Percentiles rank a stretch among this genome's conserved stretches.
These are phyloP conservation scores for Podosphaera xanthii DNA, from an alignment of 2,329 filamentous ascomycete species.

Conservation along the genomic window DNA sequence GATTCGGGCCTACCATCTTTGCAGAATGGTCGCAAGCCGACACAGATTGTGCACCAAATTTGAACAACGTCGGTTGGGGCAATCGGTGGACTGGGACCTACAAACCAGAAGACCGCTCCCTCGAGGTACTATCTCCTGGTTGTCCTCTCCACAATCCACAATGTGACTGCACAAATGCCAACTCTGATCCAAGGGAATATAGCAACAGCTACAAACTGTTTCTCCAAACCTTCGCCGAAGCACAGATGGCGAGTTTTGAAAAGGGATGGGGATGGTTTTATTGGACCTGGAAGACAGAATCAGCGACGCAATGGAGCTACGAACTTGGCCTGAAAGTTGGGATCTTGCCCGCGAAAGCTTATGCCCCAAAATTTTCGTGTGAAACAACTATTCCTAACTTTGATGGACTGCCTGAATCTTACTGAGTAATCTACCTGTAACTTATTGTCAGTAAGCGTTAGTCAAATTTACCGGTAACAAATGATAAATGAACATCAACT, in stretches of 20 bases:
- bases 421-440: constrained; percentile 13
- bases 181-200: constrained; percentile 49
- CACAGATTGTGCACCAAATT: constrained; percentile 67
- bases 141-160: constrained; percentile 46
- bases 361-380: constrained; percentile 45
- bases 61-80: constrained; percentile 77
- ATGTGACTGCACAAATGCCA: constrained; percentile 57
- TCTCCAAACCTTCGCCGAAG: constrained; percentile 72
- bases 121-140: constrained; percentile 30
- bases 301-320: constrained; percentile 75
- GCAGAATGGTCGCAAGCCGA: constrained; percentile 97
- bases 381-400: constrained; percentile 29
- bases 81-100: constrained; percentile 82
- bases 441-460: too few relatives aligned
- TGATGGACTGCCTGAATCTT: constrained; percentile 26
- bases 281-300: constrained; percentile 94
- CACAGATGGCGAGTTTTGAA: constrained; percentile 89
- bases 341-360: constrained; percentile 55
- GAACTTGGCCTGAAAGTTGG: constrained; percentile 54
- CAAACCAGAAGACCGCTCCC: constrained; percentile 16
- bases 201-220: constrained; percentile 59
- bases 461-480: too few relatives aligned
- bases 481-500: too few relatives aligned
- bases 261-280: constrained; percentile 95
- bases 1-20: constrained; percentile 82